Base-by-base conservation (phyloP, 306 rosid genomes). In the Acacia crassicarpa region DNA sequence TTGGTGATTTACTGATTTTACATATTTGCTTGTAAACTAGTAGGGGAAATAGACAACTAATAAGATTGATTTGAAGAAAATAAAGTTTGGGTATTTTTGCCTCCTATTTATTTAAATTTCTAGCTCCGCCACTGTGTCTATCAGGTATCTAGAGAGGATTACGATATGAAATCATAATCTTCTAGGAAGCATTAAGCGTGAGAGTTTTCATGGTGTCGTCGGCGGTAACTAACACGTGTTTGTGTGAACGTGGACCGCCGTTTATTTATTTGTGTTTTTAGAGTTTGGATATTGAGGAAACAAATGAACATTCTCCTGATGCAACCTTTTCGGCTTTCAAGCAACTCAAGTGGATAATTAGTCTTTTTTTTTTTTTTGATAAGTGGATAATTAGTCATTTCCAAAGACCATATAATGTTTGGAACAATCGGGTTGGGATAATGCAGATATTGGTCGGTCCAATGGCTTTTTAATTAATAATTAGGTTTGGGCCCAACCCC, bases 381-480 rank as follows among this genome's bases (percentile, higher is more conserved):
- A 56, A 19, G 62, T n/a, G 62, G 5, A 20, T 56, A 20, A 20
- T 56, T 19, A 16, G 9, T 20, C 27, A 54, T 20, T 54, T 54
- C 62, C 10, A 19, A 6, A 53, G 9, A 53, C 59, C 62, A 7
- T 20, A n/a, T 56, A 25, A 5, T n/a, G 7, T 13, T 43, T 20
- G 5, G 12, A 65, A 32, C 6, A 13, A 65, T 4, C 23, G 1
- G 4, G 9, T 44, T 22, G 8, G 22, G 6, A 45, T 6, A 4
- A 25, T 71, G 58, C 74, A 23, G 70, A 58, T 23, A 11, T 38
- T 48, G 63, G 77, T 72, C 77, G 77, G 77, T 72, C 62, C 63
- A 48, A 72, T 27, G 10, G 8, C 6, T 2, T 27, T 22, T 70
- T 32, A 0, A 22, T 16, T 30, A 1, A 6, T 32, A 0, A 22